phyloP scores from a whole-genome alignment of 1,284 basidiomycete genomes.

The Cryptococcus sp. region DNA sequence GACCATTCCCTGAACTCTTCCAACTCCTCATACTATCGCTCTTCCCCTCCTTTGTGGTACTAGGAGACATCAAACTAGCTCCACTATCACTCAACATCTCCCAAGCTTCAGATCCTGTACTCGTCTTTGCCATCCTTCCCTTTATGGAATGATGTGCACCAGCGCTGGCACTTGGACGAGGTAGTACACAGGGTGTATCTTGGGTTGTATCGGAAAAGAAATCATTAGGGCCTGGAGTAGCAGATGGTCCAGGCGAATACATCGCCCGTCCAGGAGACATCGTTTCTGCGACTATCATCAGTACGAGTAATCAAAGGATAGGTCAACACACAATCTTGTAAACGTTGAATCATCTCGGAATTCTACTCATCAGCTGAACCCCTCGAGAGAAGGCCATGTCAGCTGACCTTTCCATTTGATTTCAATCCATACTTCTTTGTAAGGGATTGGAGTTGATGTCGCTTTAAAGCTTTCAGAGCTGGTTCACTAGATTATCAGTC shows the following conservation, averaged over 20 bases:
- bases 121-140: too few species aligned
- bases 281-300: conserved; percentile 13
- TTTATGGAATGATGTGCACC: too few species aligned
- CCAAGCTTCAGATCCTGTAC: conserved; percentile 26
- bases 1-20: conserved; percentile 42
- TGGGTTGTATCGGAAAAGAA: background rate
- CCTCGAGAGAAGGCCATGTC: background rate
- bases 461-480: conserved; percentile 39
- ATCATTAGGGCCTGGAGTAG: conserved; percentile 14
- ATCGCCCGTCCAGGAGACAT: conserved; percentile 9
- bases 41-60: conserved; percentile 6
- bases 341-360: conserved; percentile 33
- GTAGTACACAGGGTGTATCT: conserved; percentile 1
- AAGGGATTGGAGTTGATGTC: conserved; percentile 44
- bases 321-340: conserved; percentile 38
- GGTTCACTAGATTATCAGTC: conserved; percentile 26
- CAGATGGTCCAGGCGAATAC: conserved; percentile 16
- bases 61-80: conserved; percentile 34
- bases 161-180: too few species aligned
- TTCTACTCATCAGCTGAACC: conserved; percentile 27
- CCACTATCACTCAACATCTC: conserved; percentile 33
- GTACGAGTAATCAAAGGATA: background rate
- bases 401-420: conserved; percentile 44
- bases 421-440: conserved; percentile 44
- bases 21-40: conserved; percentile 24